Percentiles rank a stretch among this genome's conserved stretches.
These are phyloP conservation scores for Amphirosellinia nigrospora DNA, from an alignment of 495 filamentous ascomycete genomes.

Conservation along the genomic window DNA sequence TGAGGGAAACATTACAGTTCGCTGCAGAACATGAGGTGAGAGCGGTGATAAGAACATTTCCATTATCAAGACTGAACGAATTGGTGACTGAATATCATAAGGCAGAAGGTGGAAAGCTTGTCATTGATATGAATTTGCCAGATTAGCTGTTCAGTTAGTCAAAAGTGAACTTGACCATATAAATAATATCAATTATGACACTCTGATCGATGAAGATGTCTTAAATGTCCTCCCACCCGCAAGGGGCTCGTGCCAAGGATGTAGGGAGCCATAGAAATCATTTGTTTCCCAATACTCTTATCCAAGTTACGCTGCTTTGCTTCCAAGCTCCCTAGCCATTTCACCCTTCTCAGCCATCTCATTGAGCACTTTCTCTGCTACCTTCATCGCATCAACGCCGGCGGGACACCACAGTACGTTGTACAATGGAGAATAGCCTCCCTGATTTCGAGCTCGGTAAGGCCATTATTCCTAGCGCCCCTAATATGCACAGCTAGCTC, in stretches of 20 bases:
- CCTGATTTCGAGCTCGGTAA: constrained; percentile 58
- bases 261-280: neutral
- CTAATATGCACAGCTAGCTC: constrained; percentile 61
- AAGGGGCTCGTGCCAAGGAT: neutral
- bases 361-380: constrained; percentile 45
- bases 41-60: constrained; percentile 44
- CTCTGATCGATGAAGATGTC: neutral
- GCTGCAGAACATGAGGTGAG: constrained; percentile 39
- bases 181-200: neutral
- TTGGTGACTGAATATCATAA: constrained; percentile 52
- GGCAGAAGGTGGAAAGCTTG: constrained; percentile 48
- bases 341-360: constrained; percentile 48
- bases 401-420: constrained; percentile 64
- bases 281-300: neutral
- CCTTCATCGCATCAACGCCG: constrained; percentile 59
- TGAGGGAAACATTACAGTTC: constrained; percentile 45
- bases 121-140: constrained; percentile 44
- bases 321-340: constrained; percentile 33
- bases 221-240: neutral
- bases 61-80: constrained; percentile 43
- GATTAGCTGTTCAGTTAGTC: constrained; percentile 19
- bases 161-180: neutral
- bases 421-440: constrained; percentile 61
- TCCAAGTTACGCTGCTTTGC: constrained; percentile 21
- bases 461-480: constrained; percentile 61